Base-by-base conservation (phyloP, 495 filamentous ascomycete species). In the Penicillium egyptiacum region DNA sequence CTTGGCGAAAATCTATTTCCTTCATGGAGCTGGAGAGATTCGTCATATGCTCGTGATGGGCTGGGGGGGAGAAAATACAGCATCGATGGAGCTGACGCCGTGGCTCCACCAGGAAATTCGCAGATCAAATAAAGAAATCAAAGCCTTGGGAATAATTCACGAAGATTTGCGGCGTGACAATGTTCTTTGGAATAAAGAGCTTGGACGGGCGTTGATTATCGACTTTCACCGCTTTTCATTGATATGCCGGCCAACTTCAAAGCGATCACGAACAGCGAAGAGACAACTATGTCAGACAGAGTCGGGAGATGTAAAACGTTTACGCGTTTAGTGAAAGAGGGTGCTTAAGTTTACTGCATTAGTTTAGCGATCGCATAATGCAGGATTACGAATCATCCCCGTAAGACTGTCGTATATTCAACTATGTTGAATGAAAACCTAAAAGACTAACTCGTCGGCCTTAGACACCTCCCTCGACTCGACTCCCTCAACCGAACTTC, bases 21-120 rank as follows among this genome's bases (percentile, higher is more conserved):
- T 75, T 45, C 63, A 77, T 56, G 48, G 68, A 31, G 63, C 66
- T 49, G 66, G 79, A 40, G 46, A 66, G 57, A 76, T 81, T 57
- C 62, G 77, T 41, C 63, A 81, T 61, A 75, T 82, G 57, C 63
- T 79, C 17, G 62, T 83, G 0, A 71, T 83, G 44, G 76, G 69
- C 40, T 82, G 68, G 75, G 79, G 59, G 10, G 75, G 76, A 3
- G 60, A 75, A 44, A 51, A 33, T n/a, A 54, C 40, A 7, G 5
- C 28, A 0, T 0, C 28, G 22, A 53, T 31, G 26, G 40, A 54
- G 19, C 41, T 54, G 3, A 19, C 26, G 44, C 25, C 3, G 9
- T 0, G 14, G 25, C 46, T 57, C 16, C 47, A 5, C 20, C 31
- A 17, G 4, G 55, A 56, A 14, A 63, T 63, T 20, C 41, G 45